Base-by-base conservation (phyloP, 1,284 basidiomycete species). In the Rhodotorula glutinis region DNA sequence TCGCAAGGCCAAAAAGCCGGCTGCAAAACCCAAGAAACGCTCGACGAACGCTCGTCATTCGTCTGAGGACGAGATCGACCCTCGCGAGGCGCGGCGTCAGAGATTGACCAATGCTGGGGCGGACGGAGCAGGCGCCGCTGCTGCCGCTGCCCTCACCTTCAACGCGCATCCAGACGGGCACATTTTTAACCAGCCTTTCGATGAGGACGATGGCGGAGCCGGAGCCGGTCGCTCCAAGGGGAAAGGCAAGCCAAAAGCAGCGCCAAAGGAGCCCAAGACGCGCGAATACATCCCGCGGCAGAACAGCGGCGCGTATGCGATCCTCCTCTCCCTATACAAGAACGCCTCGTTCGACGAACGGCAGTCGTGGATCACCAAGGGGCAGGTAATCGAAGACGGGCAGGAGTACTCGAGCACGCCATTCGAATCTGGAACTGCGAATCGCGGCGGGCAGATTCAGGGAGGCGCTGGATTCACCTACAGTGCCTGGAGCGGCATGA, bases 261-360 rank as follows among this genome's bases (percentile, higher is more conserved):
- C 41, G 4, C 11, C n/a, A 33, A 53, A 63, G 41, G 43, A 56
- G 54, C 21, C 55, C 21, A 49, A 60, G 43, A 19, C 53, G 38
- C 64, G 62, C 49, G 60, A 46, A n/a, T 73, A 73, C 66, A 47
- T 73, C 30, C 72, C 72, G 4, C 53, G 53, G 16, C 30, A 64
- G 29, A 27, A 60, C n/a, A 62, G 62, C 16, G 70, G 72, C 3
- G 33, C 70, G 30, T 73, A 69, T 54, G 72, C 70, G 7, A 66
- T 73, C 58, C 57, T 72, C 25, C 29, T 73, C 49, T 61, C 57
- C 11, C 47, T 73, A 40, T 73, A 73, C 67, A 43, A 43, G 30
- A 46, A 54, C 56, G 52, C 53, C 4, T 57, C 60, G 16, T 57
- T 30, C 49, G 66, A 65, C 33, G 70, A 69, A n/a, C 65, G 27